Base-by-base conservation (phyloP, 2,329 filamentous ascomycete species). In the Nemania sp. region DNA sequence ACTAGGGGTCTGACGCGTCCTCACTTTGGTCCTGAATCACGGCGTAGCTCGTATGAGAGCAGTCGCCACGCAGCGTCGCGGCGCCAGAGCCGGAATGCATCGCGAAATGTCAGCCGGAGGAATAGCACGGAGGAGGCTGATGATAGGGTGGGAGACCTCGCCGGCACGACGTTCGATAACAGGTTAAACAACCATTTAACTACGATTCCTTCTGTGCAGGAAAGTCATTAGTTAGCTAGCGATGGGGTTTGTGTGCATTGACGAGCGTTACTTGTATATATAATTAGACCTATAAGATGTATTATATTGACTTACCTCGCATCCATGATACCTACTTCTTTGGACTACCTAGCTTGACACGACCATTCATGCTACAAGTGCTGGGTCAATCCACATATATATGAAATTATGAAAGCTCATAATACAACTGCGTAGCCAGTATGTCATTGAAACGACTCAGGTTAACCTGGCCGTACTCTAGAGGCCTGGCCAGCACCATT, bases 191-290 rank as follows among this genome's bases (percentile, higher is more conserved):
- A 51, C 20, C 41, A 38, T 38, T 4, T 59, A 20, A 35, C 56
- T 15, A 59, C 56, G 15, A 59, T 59, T 35, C 56, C 56, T 15
- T 59, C 56, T 51, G 56, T 38, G 1, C 56, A 59, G 43, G 56
- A 59, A 58, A 47, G 38, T 5, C 56, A 26, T 51, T 59, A 38
- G 24, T 35, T 51, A 15, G 20, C 18, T 43, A 20, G 51, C 18
- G 41, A 29, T 20, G 15, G 41, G 15, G 18, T 38, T 51, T 11
- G 20, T 15, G 10, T 71, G 58, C 53, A 65, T 61, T 11, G 32
- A 27, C 15, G 3, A 11, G 41, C 56, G 20, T 59, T 59, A 7
- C 10, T 49, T 51, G 43, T 51, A 59, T 51, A 26, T 59, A 59
- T n/a, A n/a, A n/a, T n/a, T n/a, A n/a, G n/a, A n/a, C n/a, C n/a